phyloP scores from a whole-genome alignment of 805 yeast genomes.

The Candida cerambycidarum region DNA sequence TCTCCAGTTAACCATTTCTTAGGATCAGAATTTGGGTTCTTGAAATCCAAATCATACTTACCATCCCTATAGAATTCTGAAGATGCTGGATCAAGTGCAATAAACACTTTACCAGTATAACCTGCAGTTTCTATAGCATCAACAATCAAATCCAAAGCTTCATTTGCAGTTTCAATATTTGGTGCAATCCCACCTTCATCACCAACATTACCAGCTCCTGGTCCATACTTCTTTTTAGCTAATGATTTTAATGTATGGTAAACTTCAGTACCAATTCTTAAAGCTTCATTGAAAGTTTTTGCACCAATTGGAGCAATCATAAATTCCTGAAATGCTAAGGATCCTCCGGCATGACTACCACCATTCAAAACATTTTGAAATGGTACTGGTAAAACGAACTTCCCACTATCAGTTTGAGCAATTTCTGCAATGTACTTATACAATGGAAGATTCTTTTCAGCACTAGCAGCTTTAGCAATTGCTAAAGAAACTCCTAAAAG shows the following conservation, averaged over 20 bases:
- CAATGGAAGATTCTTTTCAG: slow-evolving; percentile 89
- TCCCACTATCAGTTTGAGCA: slow-evolving; percentile 67
- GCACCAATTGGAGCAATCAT: slow-evolving; percentile 98
- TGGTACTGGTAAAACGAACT: slow-evolving; percentile 97
- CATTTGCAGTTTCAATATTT: slow-evolving; percentile 89
- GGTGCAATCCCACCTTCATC: slow-evolving; percentile 99
- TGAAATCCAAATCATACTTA: slow-evolving; percentile 96
- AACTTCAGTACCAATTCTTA: slow-evolving; percentile 96
- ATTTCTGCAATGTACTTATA: slow-evolving; percentile 87
- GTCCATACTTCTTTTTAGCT: slow-evolving; percentile 94
- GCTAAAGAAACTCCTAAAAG: slow-evolving; percentile 97
- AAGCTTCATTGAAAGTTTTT: slow-evolving; percentile 86
- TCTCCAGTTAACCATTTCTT: slow-evolving; percentile 89
- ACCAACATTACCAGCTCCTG: slow-evolving; percentile 99
- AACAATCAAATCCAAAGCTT: slow-evolving; percentile 93
- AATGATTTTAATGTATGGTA: slow-evolving; percentile 94
- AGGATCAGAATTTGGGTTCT: slow-evolving; percentile 90
- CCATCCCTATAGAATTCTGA: slow-evolving; percentile 98
- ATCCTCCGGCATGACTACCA: slow-evolving; percentile 99
- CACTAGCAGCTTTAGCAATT: slow-evolving; percentile 97
- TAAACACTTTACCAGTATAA: slow-evolving; percentile 87
- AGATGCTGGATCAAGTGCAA: slow-evolving; percentile 96
- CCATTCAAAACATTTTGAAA: slow-evolving; percentile 99
- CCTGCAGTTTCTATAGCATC: slow-evolving; percentile 92
- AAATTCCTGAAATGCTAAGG: slow-evolving; percentile 98